Evolutionary conservation across 108 stramenopile species (phyloP), one percentile per base, ranked within the genome.

Genomic region (Cyclotella baltica): DNA sequence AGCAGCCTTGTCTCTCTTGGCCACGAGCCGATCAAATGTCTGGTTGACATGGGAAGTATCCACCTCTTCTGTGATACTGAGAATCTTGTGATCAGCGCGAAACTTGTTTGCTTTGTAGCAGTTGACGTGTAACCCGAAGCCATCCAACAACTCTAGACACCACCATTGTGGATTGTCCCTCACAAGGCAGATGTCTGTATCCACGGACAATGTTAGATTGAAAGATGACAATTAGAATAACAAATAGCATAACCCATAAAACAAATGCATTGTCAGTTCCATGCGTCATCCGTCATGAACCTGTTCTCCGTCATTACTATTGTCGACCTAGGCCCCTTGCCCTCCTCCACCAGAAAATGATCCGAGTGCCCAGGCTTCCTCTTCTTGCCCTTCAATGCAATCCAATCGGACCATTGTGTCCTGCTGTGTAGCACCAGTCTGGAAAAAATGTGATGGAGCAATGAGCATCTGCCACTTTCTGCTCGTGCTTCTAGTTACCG

Each of bases 401-500:
- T n/a, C 20, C 22, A 11, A 55, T 67, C 15, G 68, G 68, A 11
- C 76, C 76, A 47, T 31, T 66, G 34, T 29, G 33, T 10, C 76
- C 76, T 13, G 66, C 51, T 20, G n/a, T 36, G 8, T n/a, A n/a
- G n/a, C 35, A 23, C 10, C 66, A 67, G 23, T 67, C 57, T 18
- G 33, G 50, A 43, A 59, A 23, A 28, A 68, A 40, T 22, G 76
- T 77, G 31, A 77, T 77, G 16, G 33, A 57, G 19, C 35, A 34
- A 16, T 63, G 47, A 34, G 8, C 34, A 18, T 69, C 67, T 25
- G n/a, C 23, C 31, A 53, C n/a, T 3, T 13, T 55, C 25, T 70
- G 57, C 68, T 77, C 76, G 22, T 77, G 76, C 55, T 77, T 77
- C 76, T 66, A 70, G 18, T 55, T 69, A 19, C 37, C 64, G 8